Evolutionary conservation across 768 basidiomycete genomes (phyloP).

Genomic region (Lentinula raphanica): DNA sequence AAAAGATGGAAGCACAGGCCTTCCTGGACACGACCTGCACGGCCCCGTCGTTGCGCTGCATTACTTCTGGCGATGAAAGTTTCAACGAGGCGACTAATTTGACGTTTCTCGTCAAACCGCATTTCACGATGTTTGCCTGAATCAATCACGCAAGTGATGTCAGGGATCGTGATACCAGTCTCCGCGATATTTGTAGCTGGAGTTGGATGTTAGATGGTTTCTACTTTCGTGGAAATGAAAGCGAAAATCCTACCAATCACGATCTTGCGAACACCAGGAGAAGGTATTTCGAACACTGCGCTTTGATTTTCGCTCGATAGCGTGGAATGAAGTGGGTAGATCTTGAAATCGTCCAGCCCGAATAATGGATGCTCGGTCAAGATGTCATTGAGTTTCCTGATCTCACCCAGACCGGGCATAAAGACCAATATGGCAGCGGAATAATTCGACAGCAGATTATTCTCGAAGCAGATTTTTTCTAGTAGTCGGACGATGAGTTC

Average conservation of each 20-base stretch:
- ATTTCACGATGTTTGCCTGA: slow-evolving; percentile 92
- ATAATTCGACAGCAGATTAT: slow-evolving; percentile 42
- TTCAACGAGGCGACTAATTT: slow-evolving; percentile 87
- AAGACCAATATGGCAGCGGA: slow-evolving; percentile 86
- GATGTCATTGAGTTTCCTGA: slow-evolving; percentile 80
- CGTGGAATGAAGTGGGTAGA: slow-evolving; percentile 88
- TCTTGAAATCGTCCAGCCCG: slow-evolving; percentile 57
- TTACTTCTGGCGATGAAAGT: slow-evolving; percentile 90
- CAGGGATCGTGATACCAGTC: slow-evolving; percentile 97
- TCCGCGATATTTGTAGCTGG: slow-evolving; percentile 95
- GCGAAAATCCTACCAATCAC: slow-evolving; percentile 66
- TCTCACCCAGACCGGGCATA: slow-evolving; percentile 93
- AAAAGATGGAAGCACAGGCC: slow-evolving; percentile 96
- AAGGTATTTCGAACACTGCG: slow-evolving; percentile 87
- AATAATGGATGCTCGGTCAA: slow-evolving; percentile 73
- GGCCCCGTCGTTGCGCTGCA: slow-evolving; percentile 82
- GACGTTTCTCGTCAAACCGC: slow-evolving; percentile 97
- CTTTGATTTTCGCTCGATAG: slow-evolving; percentile 89
- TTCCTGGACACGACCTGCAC: slow-evolving; percentile 85
- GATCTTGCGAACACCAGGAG: slow-evolving; percentile 79
- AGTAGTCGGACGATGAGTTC: slow-evolving; percentile 83
- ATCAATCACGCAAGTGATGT: slow-evolving; percentile 95
- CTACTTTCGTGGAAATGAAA: slow-evolving; percentile 3
- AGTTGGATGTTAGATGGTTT: background rate
- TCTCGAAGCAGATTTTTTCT: slow-evolving; percentile 77